Base-by-base conservation (phyloP, 108 stramenopile species). In the Schizochytrium sp. region DNA sequence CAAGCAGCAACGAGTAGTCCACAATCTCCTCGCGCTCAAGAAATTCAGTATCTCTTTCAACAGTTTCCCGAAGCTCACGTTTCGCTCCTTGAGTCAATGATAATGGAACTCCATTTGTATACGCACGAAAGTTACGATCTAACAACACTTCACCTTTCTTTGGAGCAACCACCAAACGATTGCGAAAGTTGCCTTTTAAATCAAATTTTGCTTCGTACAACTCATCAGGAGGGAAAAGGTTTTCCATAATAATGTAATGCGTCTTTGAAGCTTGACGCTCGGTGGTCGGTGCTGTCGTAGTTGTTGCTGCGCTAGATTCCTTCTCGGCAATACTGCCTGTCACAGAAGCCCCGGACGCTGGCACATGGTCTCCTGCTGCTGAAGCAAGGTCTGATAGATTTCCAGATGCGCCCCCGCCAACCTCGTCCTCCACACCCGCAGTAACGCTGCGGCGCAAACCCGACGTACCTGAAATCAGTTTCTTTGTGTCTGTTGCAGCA, bases 1-100 rank as follows among this genome's bases (percentile, higher is more conserved):
- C 73, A 28, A 83, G 46, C 8, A 83, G 73, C 73, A 83, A 83
- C 49, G 73, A 83, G 50, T 83, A 83, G 73, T 83, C 73, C 19
- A 83, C 73, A 19, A 83, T 83, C 45, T 83, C 73, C 4, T 83
- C 73, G 49, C 45, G 73, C 50, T 83, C 49, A 28, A 83, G 50
- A 38, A 83, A 83, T 0, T 53, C 50, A 8, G 73, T 83, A 38
- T 83, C 73, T 46, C 50, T 17, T 50, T 83, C 73, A 19, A 83
- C n/a, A 4, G 73, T 53, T 38, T 83, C 50, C 28, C 46, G 46
- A 28, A 83, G 73, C 73, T 53, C 50, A 8, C 50, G 49, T 38
- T 83, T 83, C 4, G 73, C 73, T 8, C 19, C 40, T 50, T 13
- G 46, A 4, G 46, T 47, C 73, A 83, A 4, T 50, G 73, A 53